Percentiles rank a stretch among this genome's conserved stretches.
Evolutionary conservation across 768 basidiomycete genomes (phyloP).

Genomic region (Calvatia gigantea): DNA sequence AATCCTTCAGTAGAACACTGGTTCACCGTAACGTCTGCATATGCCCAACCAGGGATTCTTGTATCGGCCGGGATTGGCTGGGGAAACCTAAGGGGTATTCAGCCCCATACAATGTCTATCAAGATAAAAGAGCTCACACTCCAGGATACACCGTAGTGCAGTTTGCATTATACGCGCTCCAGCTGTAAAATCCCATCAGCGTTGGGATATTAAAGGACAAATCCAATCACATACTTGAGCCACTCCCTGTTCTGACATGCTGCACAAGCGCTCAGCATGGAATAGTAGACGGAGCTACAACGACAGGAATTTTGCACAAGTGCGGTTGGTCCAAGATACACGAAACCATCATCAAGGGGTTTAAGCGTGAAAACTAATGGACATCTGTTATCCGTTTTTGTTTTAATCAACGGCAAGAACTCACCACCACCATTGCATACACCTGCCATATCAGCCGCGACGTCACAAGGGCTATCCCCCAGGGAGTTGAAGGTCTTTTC

Average conservation of each 20-base stretch:
- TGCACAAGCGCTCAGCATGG: constrained; percentile 49
- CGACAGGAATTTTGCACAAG: constrained; percentile 36
- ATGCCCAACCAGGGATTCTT: constrained; percentile 48
- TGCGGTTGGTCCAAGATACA: constrained; percentile 35
- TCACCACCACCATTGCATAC: constrained; percentile 37
- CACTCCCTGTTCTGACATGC: constrained; percentile 39
- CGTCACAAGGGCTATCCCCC: constrained; percentile 40
- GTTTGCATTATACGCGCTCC: constrained; percentile 44
- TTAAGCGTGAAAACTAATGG: constrained; percentile 29
- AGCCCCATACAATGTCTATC: neutral
- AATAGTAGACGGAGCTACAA: constrained; percentile 52
- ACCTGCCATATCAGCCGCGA: constrained; percentile 37
- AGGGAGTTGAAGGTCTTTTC: constrained; percentile 37
- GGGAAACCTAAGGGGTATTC: constrained; percentile 25
- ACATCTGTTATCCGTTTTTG: neutral
- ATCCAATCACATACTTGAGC: constrained; percentile 25
- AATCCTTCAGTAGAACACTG: neutral
- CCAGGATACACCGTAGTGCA: constrained; percentile 37
- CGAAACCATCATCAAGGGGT: constrained; percentile 23
- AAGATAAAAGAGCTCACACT: constrained; percentile 24
- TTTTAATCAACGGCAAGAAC: neutral
- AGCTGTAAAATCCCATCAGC: constrained; percentile 28
- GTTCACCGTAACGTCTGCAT: constrained; percentile 37
- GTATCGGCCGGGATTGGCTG: constrained; percentile 37
- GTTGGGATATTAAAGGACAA: too few relatives aligned